phyloP scores from a whole-genome alignment of 1,284 basidiomycete species.

The Afroboletus lepidellus region DNA sequence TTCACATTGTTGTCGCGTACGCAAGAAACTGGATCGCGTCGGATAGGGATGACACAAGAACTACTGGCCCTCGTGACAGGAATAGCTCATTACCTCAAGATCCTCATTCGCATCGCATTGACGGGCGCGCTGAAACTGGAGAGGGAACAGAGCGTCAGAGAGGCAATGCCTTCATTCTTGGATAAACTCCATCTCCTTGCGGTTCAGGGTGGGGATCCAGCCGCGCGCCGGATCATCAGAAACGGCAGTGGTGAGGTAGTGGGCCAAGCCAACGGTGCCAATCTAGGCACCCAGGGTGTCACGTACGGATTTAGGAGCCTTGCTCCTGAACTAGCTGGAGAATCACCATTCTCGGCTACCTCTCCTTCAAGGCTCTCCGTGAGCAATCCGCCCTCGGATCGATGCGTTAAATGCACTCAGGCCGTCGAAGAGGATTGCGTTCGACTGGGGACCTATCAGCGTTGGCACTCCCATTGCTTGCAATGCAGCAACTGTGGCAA shows the following conservation, averaged over 20 bases:
- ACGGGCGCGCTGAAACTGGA: conserved; percentile 96
- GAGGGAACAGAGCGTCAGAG: conserved; percentile 78
- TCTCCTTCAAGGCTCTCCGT: conserved; percentile 49
- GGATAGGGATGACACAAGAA: conserved; percentile 97
- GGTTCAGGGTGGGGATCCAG: conserved; percentile 82
- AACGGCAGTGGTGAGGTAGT: conserved; percentile 61
- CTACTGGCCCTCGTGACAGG: conserved; percentile 97
- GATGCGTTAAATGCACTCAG: conserved; percentile 85
- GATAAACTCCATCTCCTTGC: conserved; percentile 91
- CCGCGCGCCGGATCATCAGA: conserved; percentile 68
- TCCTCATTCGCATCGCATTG: conserved; percentile 96
- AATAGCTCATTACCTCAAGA: conserved; percentile 98
- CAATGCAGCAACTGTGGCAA: conserved; percentile 82
- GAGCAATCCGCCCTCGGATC: conserved; percentile 77
- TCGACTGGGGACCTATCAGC: conserved; percentile 87
- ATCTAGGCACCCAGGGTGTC: conserved; percentile 74
- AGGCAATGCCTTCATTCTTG: conserved; percentile 88
- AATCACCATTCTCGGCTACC: conserved; percentile 67
- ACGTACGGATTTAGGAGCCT: conserved; percentile 88
- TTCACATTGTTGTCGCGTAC: conserved; percentile 97
- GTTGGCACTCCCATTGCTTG: conserved; percentile 95
- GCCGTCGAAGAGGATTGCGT: conserved; percentile 98
- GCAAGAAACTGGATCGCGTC: conserved; percentile 84
- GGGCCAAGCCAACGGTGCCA: conserved; percentile 44
- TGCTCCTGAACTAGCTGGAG: conserved; percentile 85